phyloP scores from a whole-genome alignment of 1,284 basidiomycete genomes.

The Tilletia setariae region DNA sequence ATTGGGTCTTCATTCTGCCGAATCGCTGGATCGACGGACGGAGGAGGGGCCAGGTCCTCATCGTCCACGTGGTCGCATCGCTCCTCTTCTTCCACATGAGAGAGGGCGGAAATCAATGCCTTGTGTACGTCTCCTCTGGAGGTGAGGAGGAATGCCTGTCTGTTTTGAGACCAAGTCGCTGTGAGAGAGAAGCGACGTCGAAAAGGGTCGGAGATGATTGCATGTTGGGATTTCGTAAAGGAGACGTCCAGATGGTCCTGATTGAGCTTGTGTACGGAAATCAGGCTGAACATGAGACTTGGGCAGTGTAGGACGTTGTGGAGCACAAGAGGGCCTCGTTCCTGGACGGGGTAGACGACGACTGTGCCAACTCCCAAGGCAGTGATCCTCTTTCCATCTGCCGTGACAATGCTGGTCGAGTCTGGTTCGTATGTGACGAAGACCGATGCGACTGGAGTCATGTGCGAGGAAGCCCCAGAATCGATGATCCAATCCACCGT shows the following conservation, averaged over 20 bases:
- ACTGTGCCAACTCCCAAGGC: not conserved
- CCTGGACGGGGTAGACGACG: not conserved
- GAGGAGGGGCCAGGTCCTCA: no score
- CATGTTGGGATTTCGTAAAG: not conserved
- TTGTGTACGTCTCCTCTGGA: not conserved
- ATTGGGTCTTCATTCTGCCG: no score
- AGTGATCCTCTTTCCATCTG: not conserved
- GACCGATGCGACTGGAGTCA: no score
- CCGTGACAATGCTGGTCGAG: not conserved
- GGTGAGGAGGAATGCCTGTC: not conserved
- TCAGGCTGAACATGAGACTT: not conserved
- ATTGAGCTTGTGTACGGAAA: slow-evolving; percentile 2
- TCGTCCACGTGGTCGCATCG: not conserved
- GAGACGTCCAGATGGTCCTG: not conserved
- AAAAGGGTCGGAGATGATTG: slow-evolving; percentile 3
- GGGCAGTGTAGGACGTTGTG: not conserved
- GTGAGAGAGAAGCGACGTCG: not conserved
- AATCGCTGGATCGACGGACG: no score
- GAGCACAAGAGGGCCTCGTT: not conserved
- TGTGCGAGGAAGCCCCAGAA: not conserved
- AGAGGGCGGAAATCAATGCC: not conserved
- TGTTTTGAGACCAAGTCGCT: not conserved
- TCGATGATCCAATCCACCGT: not conserved
- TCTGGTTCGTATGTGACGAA: not conserved
- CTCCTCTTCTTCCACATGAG: not conserved